Conservation (phyloP, 106 monocot species). For the Allium cepa region DNA sequence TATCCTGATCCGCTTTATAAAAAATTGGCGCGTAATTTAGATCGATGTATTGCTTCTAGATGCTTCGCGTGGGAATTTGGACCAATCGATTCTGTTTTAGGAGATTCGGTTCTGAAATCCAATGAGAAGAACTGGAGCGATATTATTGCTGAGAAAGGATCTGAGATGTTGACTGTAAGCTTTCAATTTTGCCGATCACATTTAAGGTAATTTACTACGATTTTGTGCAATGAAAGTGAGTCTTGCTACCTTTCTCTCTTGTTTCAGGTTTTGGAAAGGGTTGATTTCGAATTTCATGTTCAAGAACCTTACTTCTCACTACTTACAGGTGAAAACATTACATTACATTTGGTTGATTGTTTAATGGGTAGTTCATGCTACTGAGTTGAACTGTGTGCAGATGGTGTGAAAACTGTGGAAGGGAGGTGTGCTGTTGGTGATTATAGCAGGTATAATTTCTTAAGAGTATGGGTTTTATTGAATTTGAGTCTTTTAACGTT, state of each 20-base stretch:
- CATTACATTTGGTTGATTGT: neutral
- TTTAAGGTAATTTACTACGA: too few relatives aligned
- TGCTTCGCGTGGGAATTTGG: constrained; percentile 8
- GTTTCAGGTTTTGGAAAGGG: constrained; percentile 31
- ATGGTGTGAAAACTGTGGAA: constrained; percentile 66
- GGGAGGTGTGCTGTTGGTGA: constrained; percentile 77
- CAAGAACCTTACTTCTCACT: constrained; percentile 85
- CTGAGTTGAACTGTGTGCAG: constrained; percentile 17
- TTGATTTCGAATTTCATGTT: constrained; percentile 57
- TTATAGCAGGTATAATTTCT: constrained; percentile 33
- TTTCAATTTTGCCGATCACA: too few relatives aligned
- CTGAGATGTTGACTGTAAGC: constrained; percentile 46
- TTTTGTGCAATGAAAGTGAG: too few relatives aligned
- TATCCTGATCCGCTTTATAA: constrained; percentile 46
- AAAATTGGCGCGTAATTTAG: constrained; percentile 38
- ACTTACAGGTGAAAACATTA: constrained; percentile 70
- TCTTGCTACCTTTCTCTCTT: neutral
- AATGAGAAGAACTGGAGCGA: constrained; percentile 39
- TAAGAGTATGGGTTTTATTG: too few relatives aligned
- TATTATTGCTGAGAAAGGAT: constrained; percentile 31
- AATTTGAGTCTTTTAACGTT: too few relatives aligned
- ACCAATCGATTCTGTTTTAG: constrained; percentile 9
- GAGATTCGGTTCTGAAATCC: constrained; percentile 14
- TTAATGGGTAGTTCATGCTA: neutral
- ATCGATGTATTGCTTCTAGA: constrained; percentile 24